A percentile compares a stretch with the other conserved stretches of the same genome.
These are phyloP conservation scores for Krasilnikovozyma curviuscula DNA, from an alignment of 768 basidiomycete genomes.

Conservation along the genomic window DNA sequence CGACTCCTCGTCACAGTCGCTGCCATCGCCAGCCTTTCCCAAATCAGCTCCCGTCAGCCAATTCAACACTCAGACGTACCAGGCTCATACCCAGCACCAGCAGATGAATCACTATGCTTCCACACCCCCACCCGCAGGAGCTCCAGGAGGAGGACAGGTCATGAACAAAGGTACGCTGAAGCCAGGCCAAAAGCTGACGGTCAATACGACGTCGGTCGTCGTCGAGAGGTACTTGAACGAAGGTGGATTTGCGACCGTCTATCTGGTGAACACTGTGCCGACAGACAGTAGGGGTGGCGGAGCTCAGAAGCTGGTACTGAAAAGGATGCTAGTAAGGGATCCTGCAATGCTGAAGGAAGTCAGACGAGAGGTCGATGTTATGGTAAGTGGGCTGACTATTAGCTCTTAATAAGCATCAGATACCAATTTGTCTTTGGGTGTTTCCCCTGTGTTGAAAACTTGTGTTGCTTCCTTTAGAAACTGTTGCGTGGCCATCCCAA, in stretches of 20 bases:
- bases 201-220: constrained; percentile 62
- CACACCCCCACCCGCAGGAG: too few species aligned
- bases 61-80: too few species aligned
- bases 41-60: too few species aligned
- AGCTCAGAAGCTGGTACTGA: too few species aligned
- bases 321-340: constrained; percentile 80
- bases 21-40: too few species aligned
- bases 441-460: constrained; percentile 4
- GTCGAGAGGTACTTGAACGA: constrained; percentile 91
- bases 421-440: not conserved
- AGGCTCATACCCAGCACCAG: too few species aligned
- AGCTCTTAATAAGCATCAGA: not conserved
- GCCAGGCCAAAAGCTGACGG: constrained; percentile 64
- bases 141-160: too few species aligned
- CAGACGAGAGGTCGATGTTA: constrained; percentile 93
- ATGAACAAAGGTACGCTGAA: constrained; percentile 29
- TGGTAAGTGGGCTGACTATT: constrained; percentile 38
- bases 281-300: too few species aligned
- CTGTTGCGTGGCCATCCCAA: constrained; percentile 81
- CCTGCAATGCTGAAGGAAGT: constrained; percentile 81
- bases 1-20: too few species aligned
- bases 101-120: too few species aligned
- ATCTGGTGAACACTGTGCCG: constrained; percentile 79
- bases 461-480: constrained; percentile 36
- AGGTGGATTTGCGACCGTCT: constrained; percentile 96